Conservation (phyloP, 1,284 basidiomycete species). For the Apiotrichum sp. region DNA sequence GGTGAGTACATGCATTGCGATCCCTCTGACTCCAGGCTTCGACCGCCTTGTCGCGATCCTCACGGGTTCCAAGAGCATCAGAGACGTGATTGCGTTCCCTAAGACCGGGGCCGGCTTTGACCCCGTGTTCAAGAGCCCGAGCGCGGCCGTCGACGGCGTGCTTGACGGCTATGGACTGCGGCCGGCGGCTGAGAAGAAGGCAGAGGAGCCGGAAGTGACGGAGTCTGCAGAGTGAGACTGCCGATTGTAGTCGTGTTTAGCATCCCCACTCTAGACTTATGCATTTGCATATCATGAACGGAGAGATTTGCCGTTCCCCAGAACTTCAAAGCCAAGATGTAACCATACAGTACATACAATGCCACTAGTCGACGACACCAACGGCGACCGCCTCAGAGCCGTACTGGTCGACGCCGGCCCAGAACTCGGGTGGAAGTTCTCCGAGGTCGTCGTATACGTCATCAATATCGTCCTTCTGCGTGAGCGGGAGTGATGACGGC, state of each 20-base stretch:
- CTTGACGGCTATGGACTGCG: slow-evolving; percentile 49
- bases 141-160: slow-evolving; percentile 54
- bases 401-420: slow-evolving; percentile 19
- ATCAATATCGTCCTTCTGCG: not conserved
- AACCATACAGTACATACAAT: not conserved
- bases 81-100: slow-evolving; percentile 94
- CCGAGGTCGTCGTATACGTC: slow-evolving; percentile 13
- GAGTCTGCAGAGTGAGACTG: not conserved
- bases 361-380: slow-evolving; percentile 8
- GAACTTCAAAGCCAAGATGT: no score
- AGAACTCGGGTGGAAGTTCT: slow-evolving; percentile 34
- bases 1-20: slow-evolving; percentile 52
- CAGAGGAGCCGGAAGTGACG: not conserved
- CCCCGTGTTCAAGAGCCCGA: slow-evolving; percentile 80
- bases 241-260: no score
- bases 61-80: slow-evolving; percentile 73
- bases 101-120: slow-evolving; percentile 81
- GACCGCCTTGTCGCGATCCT: slow-evolving; percentile 87
- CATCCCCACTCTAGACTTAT: no score
- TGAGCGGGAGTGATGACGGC: not conserved
- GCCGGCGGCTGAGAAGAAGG: not conserved
- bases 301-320: not conserved
- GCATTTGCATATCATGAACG: no score
- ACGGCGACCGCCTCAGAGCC: slow-evolving; percentile 5
- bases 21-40: slow-evolving; percentile 57